Conservation (phyloP, 1,284 basidiomycete species). For the Pisolithus thermaeus region DNA sequence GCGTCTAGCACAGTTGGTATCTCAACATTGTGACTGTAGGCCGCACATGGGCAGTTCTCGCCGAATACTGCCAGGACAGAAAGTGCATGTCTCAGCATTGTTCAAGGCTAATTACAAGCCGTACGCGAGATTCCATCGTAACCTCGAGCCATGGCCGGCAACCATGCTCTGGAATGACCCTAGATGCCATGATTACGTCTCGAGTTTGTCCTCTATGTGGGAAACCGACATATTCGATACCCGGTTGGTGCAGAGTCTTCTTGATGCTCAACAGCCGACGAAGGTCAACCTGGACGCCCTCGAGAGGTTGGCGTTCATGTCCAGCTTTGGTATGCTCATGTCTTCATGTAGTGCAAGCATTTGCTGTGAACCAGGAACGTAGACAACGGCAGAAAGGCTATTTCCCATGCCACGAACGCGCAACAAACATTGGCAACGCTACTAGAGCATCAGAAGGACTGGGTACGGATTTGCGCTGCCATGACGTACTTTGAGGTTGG, state of each 20-base stretch:
- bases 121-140: conserved; percentile 16
- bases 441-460: conserved; percentile 10
- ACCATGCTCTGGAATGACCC: conserved; percentile 29
- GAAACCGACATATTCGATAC: conserved; percentile 27
- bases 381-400: conserved; percentile 16
- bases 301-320: conserved; percentile 27
- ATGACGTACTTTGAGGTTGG: conserved; percentile 24
- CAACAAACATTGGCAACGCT: conserved; percentile 8
- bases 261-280: conserved; percentile 13
- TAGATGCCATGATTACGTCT: conserved; percentile 18
- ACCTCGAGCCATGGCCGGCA: conserved; percentile 19
- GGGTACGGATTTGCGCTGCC: conserved; percentile 20
- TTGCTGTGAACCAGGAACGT: not conserved
- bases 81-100: conserved; percentile 26
- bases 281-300: conserved; percentile 15
- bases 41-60: conserved; percentile 24
- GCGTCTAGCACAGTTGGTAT: not conserved
- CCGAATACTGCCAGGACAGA: conserved; percentile 25
- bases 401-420: not conserved
- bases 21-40: conserved; percentile 15
- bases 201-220: conserved; percentile 16
- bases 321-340: conserved; percentile 19
- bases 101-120: conserved; percentile 27
- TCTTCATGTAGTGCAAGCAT: not conserved
- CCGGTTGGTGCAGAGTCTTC: conserved; percentile 12